Base-by-base conservation (phyloP, 805 yeast genomes). In the Saccharomyces jurei region DNA sequence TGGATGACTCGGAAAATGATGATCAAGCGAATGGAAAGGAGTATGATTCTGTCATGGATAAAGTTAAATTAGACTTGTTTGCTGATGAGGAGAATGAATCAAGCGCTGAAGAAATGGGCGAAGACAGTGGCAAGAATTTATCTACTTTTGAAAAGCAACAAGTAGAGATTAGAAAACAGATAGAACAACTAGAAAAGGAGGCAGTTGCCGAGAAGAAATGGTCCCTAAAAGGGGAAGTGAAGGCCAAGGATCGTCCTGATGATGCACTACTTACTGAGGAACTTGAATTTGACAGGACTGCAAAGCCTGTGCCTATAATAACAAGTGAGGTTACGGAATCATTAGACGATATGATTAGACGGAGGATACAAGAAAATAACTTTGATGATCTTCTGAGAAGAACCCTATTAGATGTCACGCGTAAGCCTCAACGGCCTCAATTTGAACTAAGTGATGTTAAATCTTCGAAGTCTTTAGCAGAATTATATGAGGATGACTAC, bases 231-330 rank as follows among this genome's bases (percentile, higher is more conserved):
- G 99, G 99, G 72, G 99, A 94, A 72, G 90, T 89, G 1, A 79
- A 80, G 55, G 87, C 90, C 1, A 82, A 79, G 58, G 86, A 85
- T 60, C 79, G 99, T 66, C 96, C 96, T 6, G 75, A 77, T 48
- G 97, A 94, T 73, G 85, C 97, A 1, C 75, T 94, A 44, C 70
- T 94, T 54, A 85, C 84, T 47, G 96, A 87, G 63, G 89, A 80
- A 46, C 74, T 92, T 52, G 95, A 90, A 60, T 94, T 92, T 65
- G 99, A 92, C 63, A 81, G 98, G 64, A 88, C 90, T 6, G 83
- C 97, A 8, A 92, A 92, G 64, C 97, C 99, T 0, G 97, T 90
- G 4, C 99, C 99, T 0, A 90, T 91, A 6, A 88, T 91, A 54
- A 94, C 99, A 0, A 83, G 83, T 62, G 96, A 91, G 59, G 80